These are phyloP conservation scores for Solanum hybrid DNA, from an alignment of 305 asterid genomes.

Conservation along the genomic window DNA sequence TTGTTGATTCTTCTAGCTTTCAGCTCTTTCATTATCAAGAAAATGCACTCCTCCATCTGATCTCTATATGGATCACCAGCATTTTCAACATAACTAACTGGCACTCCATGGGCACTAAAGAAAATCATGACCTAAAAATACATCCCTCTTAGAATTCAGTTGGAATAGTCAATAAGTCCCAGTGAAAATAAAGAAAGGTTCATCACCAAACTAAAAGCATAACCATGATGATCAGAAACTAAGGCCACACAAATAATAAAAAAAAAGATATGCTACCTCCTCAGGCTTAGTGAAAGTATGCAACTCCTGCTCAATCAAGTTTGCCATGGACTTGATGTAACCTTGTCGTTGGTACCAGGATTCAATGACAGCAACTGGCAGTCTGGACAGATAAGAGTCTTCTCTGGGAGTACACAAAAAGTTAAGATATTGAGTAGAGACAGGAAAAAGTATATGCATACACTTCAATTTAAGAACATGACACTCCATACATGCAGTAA, in stretches of 20 bases:
- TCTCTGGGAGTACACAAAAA: constrained; percentile 30
- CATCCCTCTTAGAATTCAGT: neutral
- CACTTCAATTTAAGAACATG: neutral
- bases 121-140: constrained; percentile 57
- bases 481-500: neutral
- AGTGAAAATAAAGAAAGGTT: neutral
- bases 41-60: constrained; percentile 94
- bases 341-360: constrained; percentile 93
- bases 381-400: constrained; percentile 48
- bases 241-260: neutral
- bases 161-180: neutral
- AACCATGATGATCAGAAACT: neutral
- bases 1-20: constrained; percentile 67
- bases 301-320: constrained; percentile 70
- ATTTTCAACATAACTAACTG: constrained; percentile 80
- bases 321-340: constrained; percentile 65
- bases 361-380: constrained; percentile 77
- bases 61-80: constrained; percentile 89
- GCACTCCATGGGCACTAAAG: constrained; percentile 97
- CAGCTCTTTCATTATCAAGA: constrained; percentile 82
- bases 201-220: neutral
- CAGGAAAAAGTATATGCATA: neutral
- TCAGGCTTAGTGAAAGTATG: constrained; percentile 46
- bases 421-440: neutral
- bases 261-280: constrained; percentile 41